Evolutionary conservation across 1,284 basidiomycete genomes (phyloP).

Genomic region (Ceratobasidium sp.): DNA sequence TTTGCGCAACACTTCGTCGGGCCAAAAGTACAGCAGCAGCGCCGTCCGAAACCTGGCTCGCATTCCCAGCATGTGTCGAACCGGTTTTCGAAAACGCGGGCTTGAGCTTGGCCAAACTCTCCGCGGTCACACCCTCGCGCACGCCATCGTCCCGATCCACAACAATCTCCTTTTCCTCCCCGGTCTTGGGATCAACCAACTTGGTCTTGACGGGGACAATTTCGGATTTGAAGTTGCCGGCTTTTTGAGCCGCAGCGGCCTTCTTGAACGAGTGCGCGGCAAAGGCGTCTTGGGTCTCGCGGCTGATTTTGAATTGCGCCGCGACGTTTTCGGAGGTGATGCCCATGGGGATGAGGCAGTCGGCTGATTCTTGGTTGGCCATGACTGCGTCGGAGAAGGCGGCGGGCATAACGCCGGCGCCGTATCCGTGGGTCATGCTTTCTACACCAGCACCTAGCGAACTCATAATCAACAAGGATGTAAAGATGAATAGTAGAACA

Average conservation of each 20-base stretch:
- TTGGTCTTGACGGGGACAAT: conserved; percentile 89
- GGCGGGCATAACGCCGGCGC: conserved; percentile 77
- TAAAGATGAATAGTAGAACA: neutral
- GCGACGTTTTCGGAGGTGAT: conserved; percentile 98
- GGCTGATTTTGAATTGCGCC: conserved; percentile 78
- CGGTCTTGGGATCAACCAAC: conserved; percentile 86
- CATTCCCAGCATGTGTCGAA: conserved; percentile 93
- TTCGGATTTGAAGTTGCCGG: conserved; percentile 92
- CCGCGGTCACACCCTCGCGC: conserved; percentile 89
- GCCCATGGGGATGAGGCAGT: conserved; percentile 97
- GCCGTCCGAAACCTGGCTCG: conserved; percentile 97
- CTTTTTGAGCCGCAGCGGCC: conserved; percentile 65
- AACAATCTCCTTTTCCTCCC: conserved; percentile 82
- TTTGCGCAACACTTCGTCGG: conserved; percentile 88
- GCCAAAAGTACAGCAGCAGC: conserved; percentile 95
- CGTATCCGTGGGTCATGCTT: conserved; percentile 92
- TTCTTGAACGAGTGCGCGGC: conserved; percentile 68
- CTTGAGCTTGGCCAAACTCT: conserved; percentile 91
- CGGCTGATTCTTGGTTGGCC: conserved; percentile 83
- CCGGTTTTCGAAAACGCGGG: conserved; percentile 93
- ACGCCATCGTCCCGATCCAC: conserved; percentile 95
- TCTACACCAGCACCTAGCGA: conserved; percentile 77
- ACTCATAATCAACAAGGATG: neutral
- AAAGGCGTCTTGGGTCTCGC: conserved; percentile 86
- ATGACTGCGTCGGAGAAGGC: conserved; percentile 87